phyloP scores from a whole-genome alignment of 768 basidiomycete genomes.

The Russula sp. region DNA sequence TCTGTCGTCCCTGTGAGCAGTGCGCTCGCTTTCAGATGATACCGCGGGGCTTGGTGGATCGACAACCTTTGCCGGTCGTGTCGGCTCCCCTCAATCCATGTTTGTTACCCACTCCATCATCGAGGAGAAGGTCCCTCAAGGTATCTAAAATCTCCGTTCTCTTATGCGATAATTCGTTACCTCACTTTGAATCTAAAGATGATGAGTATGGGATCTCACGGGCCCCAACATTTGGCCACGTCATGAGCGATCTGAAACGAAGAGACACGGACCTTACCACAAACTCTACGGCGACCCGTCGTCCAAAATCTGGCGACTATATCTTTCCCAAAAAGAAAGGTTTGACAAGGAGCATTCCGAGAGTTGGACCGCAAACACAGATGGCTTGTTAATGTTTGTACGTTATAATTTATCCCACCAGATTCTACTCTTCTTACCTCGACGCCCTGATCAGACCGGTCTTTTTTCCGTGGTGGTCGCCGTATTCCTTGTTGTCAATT shows the following conservation, averaged over 20 bases:
- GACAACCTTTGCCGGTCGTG: neutral
- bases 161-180: neutral
- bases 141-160: neutral
- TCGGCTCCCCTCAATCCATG: neutral
- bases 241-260: neutral
- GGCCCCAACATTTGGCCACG: neutral
- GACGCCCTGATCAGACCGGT: constrained; percentile 26
- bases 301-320: constrained; percentile 25
- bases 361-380: constrained; percentile 27
- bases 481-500: constrained; percentile 30
- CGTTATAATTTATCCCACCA: neutral
- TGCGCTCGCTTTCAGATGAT: neutral
- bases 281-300: constrained; percentile 8
- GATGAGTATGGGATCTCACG: neutral
- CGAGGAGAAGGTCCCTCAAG: constrained; percentile 11
- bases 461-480: constrained; percentile 33
- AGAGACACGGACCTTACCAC: constrained; percentile 1
- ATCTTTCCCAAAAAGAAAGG: constrained; percentile 21
- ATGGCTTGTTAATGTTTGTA: constrained; percentile 27
- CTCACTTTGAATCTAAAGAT: constrained; percentile 7
- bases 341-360: constrained; percentile 26
- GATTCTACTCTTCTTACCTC: neutral
- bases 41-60: neutral
- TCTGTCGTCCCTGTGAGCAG: neutral
- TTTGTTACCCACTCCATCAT: neutral